phyloP scores from a whole-genome alignment of 1,284 basidiomycete species.

The Pseudozyma thailandica region DNA sequence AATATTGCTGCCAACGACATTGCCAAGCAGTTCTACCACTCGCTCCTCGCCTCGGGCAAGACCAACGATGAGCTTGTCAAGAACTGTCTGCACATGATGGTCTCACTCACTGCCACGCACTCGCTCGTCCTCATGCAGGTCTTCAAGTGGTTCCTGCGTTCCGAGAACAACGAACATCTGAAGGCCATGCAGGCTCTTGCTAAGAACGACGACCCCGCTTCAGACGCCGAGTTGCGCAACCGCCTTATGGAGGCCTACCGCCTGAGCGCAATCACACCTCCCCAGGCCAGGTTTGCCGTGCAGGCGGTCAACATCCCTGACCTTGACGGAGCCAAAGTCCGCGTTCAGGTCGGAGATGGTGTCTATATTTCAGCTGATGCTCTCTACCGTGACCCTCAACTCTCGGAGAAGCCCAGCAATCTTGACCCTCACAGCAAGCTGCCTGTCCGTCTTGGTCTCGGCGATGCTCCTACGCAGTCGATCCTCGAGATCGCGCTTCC shows the following conservation, averaged over 20 bases:
- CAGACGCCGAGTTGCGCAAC: constrained; percentile 32
- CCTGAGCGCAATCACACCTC: constrained; percentile 33
- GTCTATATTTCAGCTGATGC: constrained; percentile 41
- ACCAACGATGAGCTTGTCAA: constrained; percentile 43
- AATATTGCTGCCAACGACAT: constrained; percentile 40
- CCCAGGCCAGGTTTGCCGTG: constrained; percentile 39
- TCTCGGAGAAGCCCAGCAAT: constrained; percentile 28
- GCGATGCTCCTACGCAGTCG: constrained; percentile 35
- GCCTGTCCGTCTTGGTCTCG: constrained; percentile 42
- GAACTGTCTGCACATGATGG: constrained; percentile 44
- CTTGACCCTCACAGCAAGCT: constrained; percentile 19
- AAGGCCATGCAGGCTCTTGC: constrained; percentile 29
- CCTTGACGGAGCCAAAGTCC: constrained; percentile 24
- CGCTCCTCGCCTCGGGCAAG: constrained; percentile 43
- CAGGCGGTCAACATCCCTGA: constrained; percentile 29
- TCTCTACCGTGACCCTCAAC: constrained; percentile 41
- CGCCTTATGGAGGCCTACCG: constrained; percentile 48
- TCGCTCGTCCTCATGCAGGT: constrained; percentile 44
- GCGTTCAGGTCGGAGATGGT: constrained; percentile 36
- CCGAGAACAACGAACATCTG: constrained; percentile 32
- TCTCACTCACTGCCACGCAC: constrained; percentile 43
- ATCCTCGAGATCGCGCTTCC: constrained; percentile 45
- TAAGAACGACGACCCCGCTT: constrained; percentile 29
- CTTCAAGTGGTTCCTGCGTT: constrained; percentile 43
- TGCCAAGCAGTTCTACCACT: constrained; percentile 45